Evolutionary conservation across 192 early-diverging fungal genomes (phyloP).

Genomic region (Spizellomyces sp.): DNA sequence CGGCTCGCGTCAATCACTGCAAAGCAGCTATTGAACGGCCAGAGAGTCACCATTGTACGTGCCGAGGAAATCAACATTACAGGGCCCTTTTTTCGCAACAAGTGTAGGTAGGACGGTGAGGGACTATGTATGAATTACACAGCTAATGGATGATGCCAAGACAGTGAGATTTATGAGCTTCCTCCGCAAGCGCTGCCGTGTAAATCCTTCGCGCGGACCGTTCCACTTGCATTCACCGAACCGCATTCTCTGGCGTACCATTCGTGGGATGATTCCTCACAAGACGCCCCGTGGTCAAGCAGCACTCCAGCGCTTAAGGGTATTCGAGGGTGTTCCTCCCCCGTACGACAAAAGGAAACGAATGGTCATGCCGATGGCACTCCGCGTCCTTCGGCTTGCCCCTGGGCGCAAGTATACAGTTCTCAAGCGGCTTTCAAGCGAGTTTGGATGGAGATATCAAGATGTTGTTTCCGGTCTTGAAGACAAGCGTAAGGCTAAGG

Average conservation of each 20-base stretch:
- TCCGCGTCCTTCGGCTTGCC: slow-evolving; percentile 94
- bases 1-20: slow-evolving; percentile 96
- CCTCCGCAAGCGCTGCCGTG: slow-evolving; percentile 96
- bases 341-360: slow-evolving; percentile 97
- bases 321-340: slow-evolving; percentile 98
- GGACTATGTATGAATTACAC: not conserved
- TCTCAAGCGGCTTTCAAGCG: slow-evolving; percentile 87
- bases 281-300: slow-evolving; percentile 98
- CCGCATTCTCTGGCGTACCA: slow-evolving; percentile 93
- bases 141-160: not conserved
- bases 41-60: slow-evolving; percentile 96
- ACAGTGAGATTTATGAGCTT: slow-evolving; percentile 93
- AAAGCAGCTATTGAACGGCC: slow-evolving; percentile 97
- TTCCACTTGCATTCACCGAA: slow-evolving; percentile 99
- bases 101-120: slow-evolving; percentile 68
- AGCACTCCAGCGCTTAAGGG: slow-evolving; percentile 96
- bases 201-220: slow-evolving; percentile 95
- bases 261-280: slow-evolving; percentile 99
- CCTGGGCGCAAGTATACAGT: slow-evolving; percentile 98
- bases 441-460: slow-evolving; percentile 99
- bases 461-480: slow-evolving; percentile 95
- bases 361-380: slow-evolving; percentile 94
- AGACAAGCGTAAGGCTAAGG: slow-evolving; percentile 98
- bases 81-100: slow-evolving; percentile 99
- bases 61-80: slow-evolving; percentile 99